Evolutionary conservation across 768 basidiomycete genomes (phyloP).

Genomic region (Pholiota conissans): DNA sequence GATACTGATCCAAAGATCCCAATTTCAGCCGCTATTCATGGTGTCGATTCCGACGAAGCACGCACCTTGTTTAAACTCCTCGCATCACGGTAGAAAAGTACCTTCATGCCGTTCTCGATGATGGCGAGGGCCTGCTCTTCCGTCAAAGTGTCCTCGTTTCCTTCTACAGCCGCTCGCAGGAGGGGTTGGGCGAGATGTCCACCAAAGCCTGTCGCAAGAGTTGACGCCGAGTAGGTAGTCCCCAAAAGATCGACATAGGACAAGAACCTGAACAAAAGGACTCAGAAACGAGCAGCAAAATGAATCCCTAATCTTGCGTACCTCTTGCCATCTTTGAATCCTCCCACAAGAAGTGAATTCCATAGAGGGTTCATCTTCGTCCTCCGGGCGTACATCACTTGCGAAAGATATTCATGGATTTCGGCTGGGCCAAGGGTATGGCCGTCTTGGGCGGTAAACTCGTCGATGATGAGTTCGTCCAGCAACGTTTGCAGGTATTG

Average conservation of each 20-base stretch:
- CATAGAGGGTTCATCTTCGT: conserved; percentile 92
- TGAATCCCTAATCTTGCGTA: conserved; percentile 29
- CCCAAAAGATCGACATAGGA: conserved; percentile 94
- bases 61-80: conserved; percentile 91
- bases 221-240: conserved; percentile 93
- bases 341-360: conserved; percentile 94
- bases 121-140: conserved; percentile 80
- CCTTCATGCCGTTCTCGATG: conserved; percentile 84
- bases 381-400: conserved; percentile 87
- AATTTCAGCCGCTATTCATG: background rate
- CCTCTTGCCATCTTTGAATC: conserved; percentile 83
- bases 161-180: conserved; percentile 88
- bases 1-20: conserved; percentile 60
- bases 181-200: conserved; percentile 91
- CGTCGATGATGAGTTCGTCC: conserved; percentile 74
- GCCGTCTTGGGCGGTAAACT: conserved; percentile 80
- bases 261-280: conserved; percentile 66
- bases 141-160: conserved; percentile 67
- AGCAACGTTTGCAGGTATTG: conserved; percentile 86
- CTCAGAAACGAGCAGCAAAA: background rate
- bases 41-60: background rate
- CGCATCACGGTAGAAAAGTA: conserved; percentile 95
- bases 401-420: conserved; percentile 89
- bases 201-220: conserved; percentile 94
- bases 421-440: conserved; percentile 84